Evolutionary conservation across 2,329 filamentous ascomycete genomes (phyloP), one percentile per base, ranked within the genome.

Genomic region (Didymella exigua): DNA sequence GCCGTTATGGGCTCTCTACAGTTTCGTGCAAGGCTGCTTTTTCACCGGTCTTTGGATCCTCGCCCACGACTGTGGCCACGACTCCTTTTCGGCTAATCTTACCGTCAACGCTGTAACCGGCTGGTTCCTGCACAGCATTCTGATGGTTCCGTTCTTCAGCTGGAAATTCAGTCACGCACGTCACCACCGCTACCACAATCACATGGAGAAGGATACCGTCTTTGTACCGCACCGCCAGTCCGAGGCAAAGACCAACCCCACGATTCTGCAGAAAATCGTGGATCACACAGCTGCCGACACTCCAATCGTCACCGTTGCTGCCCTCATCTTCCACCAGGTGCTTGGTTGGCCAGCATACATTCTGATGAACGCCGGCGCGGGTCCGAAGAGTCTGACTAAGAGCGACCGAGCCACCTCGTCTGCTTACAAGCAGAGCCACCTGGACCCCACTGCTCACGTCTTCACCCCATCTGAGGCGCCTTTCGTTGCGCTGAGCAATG

Each of bases 141-240:
- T 90, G 33, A 73, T 88, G 58, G 86, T 88, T 2, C 88, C 88
- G 3, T 91, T 87, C 77, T 89, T 89, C 77, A 86, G 84, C 43
- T 90, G 88, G 88, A 86, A 88, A 76, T 86, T 85, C 71, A 86
- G 83, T 27, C 88, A 91, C 73, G 81, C 82, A 55, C 82, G 87
- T 45, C 88, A 90, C 75, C 88, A 91, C 76, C 83, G 83, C 61
- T 87, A 84, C 74, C 86, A 85, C 38, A 85, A 85, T 61, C 83
- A 89, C 76, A 85, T 88, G 77, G 81, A 86, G 54, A 86, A 85
- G 77, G 86, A 89, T 70, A 74, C 69, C n/a, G 72, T 71, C 11
- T 77, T 74, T 36, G 74, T 76, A 1, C 75, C 75, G 8, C 61
- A 58, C 46, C 62, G 61, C 51, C 61, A 63, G 51, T 49, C 55